Base-by-base conservation (phyloP, 129 eudicot species). In the Silybum marianum region DNA sequence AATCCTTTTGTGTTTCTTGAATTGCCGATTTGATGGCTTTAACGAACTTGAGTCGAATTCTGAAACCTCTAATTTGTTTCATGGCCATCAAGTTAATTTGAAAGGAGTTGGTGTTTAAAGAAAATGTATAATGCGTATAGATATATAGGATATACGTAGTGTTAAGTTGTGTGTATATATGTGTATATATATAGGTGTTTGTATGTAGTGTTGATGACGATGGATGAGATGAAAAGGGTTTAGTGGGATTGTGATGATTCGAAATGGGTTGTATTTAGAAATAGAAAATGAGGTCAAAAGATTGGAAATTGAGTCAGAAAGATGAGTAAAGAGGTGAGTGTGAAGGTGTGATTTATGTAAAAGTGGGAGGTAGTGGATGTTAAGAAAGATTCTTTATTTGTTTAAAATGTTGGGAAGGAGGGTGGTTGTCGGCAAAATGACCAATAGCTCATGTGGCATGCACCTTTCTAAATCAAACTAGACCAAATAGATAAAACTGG, bases 61-160 rank as follows among this genome's bases (percentile, higher is more conserved):
- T 85, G 71, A 94, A 88, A n/a, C 95, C 96, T 70, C 88, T 60
- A 63, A 83, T 40, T 73, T 83, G 83, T 78, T 83, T 78, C 83
- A 65, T 72, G 19, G 70, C 63, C 79, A 78, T 83, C 65, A 23
- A 4, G 22, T 11, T 9, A 16, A 22, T 11, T 40, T 40, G 58
- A 13, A 46, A 12, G 22, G 54, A 69, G 72, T 44, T 21, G 23
- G 28, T 78, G 44, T 44, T 54, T 34, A 71, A 25, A 19, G 72
- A 4, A 22, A 66, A 23, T 39, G 26, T 36, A 36, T 36, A 10
- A 32, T 7, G 42, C 46, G 9, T 40, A 40, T 40, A 40, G 12
- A n/a, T 75, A 60, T 26, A 10, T n/a, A n/a, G 11, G 21, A 58
- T 26, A 26, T 26, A 26, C 30, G 30, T 62, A 39, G n/a, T 32